Evolutionary conservation across 164 flowering plant genomes (phyloP).

Genomic region (Magnolia officinalis): DNA sequence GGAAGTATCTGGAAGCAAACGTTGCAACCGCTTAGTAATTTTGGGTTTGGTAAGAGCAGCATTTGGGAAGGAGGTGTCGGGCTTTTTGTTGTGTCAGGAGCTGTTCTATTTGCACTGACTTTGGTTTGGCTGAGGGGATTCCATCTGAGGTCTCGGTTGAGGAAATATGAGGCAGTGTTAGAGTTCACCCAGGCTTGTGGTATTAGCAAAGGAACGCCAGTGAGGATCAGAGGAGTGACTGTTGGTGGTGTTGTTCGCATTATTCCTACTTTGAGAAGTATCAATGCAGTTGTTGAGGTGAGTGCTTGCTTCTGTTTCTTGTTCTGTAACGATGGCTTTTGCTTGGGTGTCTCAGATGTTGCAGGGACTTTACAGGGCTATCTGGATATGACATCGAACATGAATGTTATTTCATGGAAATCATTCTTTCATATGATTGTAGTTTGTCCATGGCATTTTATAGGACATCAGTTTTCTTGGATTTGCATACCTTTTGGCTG

Average conservation of each 20-base stretch:
- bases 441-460: background rate
- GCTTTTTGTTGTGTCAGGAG: constrained; percentile 72
- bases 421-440: background rate
- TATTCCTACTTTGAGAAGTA: constrained; percentile 71
- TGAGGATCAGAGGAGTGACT: constrained; percentile 91
- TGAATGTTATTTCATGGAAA: background rate
- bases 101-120: constrained; percentile 68
- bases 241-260: constrained; percentile 84
- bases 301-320: constrained; percentile 8
- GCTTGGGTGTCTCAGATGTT: background rate
- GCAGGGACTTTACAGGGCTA: background rate
- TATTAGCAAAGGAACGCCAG: constrained; percentile 76
- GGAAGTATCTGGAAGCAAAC: constrained; percentile 64
- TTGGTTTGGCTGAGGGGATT: constrained; percentile 84
- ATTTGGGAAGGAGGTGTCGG: constrained; percentile 99
- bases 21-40: constrained; percentile 74
- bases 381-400: background rate
- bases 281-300: constrained; percentile 92
- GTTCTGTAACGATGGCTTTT: background rate
- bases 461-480: background rate
- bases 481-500: background rate
- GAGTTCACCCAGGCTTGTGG: constrained; percentile 92
- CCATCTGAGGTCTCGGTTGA: constrained; percentile 60
- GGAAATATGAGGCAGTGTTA: constrained; percentile 77
- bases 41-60: constrained; percentile 86